phyloP scores from a whole-genome alignment of 352 stramenopile genomes.

The Aphanomyces cochlioides region DNA sequence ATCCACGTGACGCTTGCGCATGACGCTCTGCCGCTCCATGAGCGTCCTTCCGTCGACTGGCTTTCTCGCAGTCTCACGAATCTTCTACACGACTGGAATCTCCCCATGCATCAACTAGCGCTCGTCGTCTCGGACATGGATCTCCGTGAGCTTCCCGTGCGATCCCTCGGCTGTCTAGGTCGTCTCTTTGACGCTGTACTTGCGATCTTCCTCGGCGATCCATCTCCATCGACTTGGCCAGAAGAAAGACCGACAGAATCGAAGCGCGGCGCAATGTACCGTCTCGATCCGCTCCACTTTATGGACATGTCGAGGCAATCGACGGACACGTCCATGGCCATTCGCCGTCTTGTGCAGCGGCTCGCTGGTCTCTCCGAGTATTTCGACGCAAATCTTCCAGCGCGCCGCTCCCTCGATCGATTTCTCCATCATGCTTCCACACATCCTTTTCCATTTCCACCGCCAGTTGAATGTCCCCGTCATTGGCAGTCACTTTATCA shows the following conservation, averaged over 20 bases:
- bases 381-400: not conserved
- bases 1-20: not conserved
- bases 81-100: conserved; percentile 10
- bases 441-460: not conserved
- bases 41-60: not conserved
- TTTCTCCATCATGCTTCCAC: not conserved
- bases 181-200: conserved; percentile 4
- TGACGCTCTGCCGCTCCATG: not conserved
- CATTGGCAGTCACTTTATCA: conserved; percentile 9
- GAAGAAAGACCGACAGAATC: not conserved
- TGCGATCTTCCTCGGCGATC: not conserved
- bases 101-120: not conserved
- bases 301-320: too few relatives aligned
- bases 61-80: not conserved
- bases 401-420: conserved; percentile 8
- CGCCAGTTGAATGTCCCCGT: not conserved
- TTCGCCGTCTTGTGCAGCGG: not conserved
- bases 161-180: not conserved
- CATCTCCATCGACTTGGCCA: too few relatives aligned
- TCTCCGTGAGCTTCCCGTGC: not conserved
- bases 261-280: not conserved
- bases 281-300: not conserved
- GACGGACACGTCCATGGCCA: too few relatives aligned
- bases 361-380: not conserved
- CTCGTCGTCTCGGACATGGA: conserved; percentile 19